These are phyloP conservation scores for Tubosaeta sp. DNA, from an alignment of 768 basidiomycete species.

Conservation along the genomic window DNA sequence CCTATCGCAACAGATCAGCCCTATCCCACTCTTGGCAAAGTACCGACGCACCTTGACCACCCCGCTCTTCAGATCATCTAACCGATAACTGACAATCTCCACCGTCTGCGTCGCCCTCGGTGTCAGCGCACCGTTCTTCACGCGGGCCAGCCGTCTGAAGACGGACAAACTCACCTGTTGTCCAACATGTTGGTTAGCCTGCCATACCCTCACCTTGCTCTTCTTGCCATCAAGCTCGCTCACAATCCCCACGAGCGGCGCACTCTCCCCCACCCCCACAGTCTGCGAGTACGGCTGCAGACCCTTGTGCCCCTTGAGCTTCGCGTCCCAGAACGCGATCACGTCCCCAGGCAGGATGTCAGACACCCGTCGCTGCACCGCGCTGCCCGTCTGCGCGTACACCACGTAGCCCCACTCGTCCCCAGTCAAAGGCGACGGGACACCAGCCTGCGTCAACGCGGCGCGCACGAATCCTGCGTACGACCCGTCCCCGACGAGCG, in stretches of 20 bases:
- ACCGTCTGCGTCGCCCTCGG: conserved; percentile 47
- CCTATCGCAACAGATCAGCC: conserved; percentile 25
- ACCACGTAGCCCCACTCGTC: conserved; percentile 66
- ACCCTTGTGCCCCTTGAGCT: conserved; percentile 76
- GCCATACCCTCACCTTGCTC: conserved; percentile 77
- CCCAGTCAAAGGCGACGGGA: conserved; percentile 32
- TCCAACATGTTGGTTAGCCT: conserved; percentile 83
- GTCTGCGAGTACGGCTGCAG: conserved; percentile 66
- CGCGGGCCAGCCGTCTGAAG: conserved; percentile 25
- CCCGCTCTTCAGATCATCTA: conserved; percentile 89
- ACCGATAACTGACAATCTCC: conserved; percentile 77
- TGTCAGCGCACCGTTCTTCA: conserved; percentile 32
- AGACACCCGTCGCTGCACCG: conserved; percentile 68
- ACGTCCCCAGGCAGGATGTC: conserved; percentile 89
- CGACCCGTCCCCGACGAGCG: conserved; percentile 80
- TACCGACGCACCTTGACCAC: conserved; percentile 56
- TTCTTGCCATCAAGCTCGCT: conserved; percentile 85
- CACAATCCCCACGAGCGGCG: conserved; percentile 67
- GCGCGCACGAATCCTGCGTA: conserved; percentile 73
- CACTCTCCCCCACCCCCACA: conserved; percentile 45
- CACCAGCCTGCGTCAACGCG: conserved; percentile 63
- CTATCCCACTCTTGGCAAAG: no score
- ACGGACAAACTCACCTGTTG: conserved; percentile 58
- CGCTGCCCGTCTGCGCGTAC: conserved; percentile 61
- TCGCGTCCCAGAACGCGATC: conserved; percentile 68